These are phyloP conservation scores for Albatrellus ellisii DNA, from an alignment of 768 basidiomycete species.

Conservation along the genomic window DNA sequence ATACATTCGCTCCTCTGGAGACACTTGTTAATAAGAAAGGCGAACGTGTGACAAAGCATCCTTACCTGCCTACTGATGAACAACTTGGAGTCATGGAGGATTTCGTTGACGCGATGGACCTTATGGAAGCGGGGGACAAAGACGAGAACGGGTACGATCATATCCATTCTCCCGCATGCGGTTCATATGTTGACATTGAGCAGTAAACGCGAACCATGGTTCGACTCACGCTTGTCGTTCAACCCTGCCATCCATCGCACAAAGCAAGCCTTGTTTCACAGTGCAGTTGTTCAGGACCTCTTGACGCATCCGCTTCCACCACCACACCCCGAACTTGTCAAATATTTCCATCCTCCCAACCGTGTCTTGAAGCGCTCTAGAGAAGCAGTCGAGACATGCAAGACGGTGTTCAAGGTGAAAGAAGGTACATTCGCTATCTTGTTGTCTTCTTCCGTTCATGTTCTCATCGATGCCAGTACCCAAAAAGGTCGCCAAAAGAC, in stretches of 20 bases:
- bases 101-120: constrained; percentile 83
- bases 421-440: constrained; percentile 34
- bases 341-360: constrained; percentile 73
- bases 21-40: constrained; percentile 65
- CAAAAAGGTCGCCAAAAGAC: constrained; percentile 41
- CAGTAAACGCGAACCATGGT: constrained; percentile 63
- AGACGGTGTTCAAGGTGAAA: constrained; percentile 60
- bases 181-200: constrained; percentile 1
- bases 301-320: constrained; percentile 63
- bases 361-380: constrained; percentile 49
- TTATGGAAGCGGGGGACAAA: constrained; percentile 63
- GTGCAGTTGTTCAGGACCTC: constrained; percentile 68
- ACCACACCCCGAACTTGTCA: constrained; percentile 73
- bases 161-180: background rate
- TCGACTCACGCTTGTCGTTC: constrained; percentile 60
- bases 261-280: constrained; percentile 89
- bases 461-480: constrained; percentile 31
- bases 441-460: background rate
- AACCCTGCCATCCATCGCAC: constrained; percentile 86
- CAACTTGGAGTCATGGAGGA: constrained; percentile 75
- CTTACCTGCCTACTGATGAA: constrained; percentile 67
- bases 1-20: constrained; percentile 74
- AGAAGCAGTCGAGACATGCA: constrained; percentile 45
- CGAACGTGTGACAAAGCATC: constrained; percentile 58
- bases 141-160: constrained; percentile 57